Base-by-base conservation (phyloP, 2,329 filamentous ascomycete species). In the Paecilomyces formosus region DNA sequence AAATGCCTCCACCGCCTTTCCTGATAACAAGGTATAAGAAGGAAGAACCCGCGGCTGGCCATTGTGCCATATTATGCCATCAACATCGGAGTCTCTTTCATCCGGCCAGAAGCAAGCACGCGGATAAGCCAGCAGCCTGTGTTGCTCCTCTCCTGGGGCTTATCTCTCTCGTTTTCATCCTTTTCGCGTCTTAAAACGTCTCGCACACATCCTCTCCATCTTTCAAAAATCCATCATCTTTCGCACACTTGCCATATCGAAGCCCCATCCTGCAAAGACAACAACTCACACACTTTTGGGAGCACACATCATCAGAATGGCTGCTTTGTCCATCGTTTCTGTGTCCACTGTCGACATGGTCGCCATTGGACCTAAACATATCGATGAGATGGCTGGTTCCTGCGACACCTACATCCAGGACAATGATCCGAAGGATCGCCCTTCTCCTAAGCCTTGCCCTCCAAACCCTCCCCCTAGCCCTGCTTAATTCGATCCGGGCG, bases 401-500 rank as follows among this genome's bases (percentile, higher is more conserved):
- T 39, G 35, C 22, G 21, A 49, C 39, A 18, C 39, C 57, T 35
- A 39, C 45, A 58, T 18, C 57, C 11, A 52, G 24, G 50, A 50
- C 5, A 12, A 21, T 15, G 21, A 56, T 54, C 31, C 55, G 30
- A 52, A 61, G 18, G 58, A 60, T 13, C 68, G 70, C 26, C 65
- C 68, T 33, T 70, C 70, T 31, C 69, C 70, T 7, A 62, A 68
- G 15, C 74, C 73, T 49, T 71, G 68, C 22, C 74, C 74, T 54
- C 70, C 72, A 18, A 74, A 75, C 58, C 74, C 74, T 22, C 74
- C 74, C 45, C 73, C 73, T 51, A 75, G 74, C 58, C 74, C 74
- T 51, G 73, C 68, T 51, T 74, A 57, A 64, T 45, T 51, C 73
- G 57, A 64, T 45, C 5, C 18, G 39, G 39, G 15, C 18, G 18